Evolutionary conservation across 371 early-diverging fungal genomes (phyloP).

Genomic region (Haplosporangium sp.): DNA sequence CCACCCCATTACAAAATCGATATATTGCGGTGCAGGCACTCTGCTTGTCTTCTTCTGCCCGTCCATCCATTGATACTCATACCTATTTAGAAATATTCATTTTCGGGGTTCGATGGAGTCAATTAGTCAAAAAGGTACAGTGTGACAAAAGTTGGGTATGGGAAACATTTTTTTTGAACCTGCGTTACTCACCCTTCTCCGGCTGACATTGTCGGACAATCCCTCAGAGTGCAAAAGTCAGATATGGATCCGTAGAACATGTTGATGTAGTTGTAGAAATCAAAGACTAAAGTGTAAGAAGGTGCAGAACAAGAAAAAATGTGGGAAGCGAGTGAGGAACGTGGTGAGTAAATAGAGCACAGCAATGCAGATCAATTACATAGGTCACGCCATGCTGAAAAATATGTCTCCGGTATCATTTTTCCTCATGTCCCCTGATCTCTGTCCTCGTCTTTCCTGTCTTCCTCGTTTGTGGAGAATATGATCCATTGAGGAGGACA

Average conservation of each 20-base stretch:
- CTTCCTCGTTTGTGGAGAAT: no score
- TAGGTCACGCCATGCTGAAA: no score
- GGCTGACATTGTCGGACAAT: slow-evolving; percentile 90
- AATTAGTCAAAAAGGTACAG: slow-evolving; percentile 1
- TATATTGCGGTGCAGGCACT: slow-evolving; percentile 93
- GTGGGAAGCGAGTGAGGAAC: no score
- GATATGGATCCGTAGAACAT: slow-evolving; percentile 92
- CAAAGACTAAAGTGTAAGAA: slow-evolving; percentile 82
- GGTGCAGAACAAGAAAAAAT: background rate
- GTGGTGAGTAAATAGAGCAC: background rate
- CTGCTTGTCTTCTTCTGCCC: slow-evolving; percentile 84
- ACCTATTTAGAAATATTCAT: slow-evolving; percentile 52
- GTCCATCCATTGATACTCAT: slow-evolving; percentile 94
- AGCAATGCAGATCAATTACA: no score
- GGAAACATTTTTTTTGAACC: no score
- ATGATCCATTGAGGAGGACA: no score
- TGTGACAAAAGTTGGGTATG: no score
- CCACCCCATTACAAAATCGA: slow-evolving; percentile 92
- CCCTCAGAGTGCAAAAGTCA: slow-evolving; percentile 86
- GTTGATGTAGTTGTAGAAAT: slow-evolving; percentile 95
- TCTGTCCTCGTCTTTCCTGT: no score
- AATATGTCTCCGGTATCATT: no score
- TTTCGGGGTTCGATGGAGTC: background rate
- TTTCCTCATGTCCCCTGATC: no score
- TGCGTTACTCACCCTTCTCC: slow-evolving; percentile 72